phyloP scores from a whole-genome alignment of 768 basidiomycete species.

The Coprinopsis cinerea region DNA sequence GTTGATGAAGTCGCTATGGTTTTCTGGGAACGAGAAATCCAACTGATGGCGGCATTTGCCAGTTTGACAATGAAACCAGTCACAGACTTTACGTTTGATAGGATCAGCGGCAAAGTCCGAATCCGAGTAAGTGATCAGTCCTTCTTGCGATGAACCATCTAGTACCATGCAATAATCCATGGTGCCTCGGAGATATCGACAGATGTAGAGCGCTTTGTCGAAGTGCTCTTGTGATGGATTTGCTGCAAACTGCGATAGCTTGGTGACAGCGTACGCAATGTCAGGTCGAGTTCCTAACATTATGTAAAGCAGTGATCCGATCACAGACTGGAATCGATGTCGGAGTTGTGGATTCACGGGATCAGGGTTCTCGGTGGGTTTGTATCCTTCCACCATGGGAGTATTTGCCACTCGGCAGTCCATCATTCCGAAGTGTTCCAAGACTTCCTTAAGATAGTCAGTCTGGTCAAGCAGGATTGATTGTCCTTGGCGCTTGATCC shows the following conservation, averaged over 20 bases:
- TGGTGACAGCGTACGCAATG: slow-evolving; percentile 12
- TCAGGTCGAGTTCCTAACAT: slow-evolving; percentile 14
- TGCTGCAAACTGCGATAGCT: slow-evolving; percentile 10
- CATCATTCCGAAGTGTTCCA: neutral
- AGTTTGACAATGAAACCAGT: slow-evolving; percentile 1
- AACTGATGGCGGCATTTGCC: neutral
- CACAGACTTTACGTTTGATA: neutral
- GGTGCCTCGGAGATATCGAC: slow-evolving; percentile 5
- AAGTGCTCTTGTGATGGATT: slow-evolving; percentile 11
- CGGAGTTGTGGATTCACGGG: neutral
- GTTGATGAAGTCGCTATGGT: neutral
- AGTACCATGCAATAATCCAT: neutral
- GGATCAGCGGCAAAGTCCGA: slow-evolving; percentile 7
- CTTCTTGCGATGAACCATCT: slow-evolving; percentile 1
- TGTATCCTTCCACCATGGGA: slow-evolving; percentile 11
- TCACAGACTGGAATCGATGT: slow-evolving; percentile 6
- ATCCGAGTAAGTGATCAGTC: slow-evolving; percentile 7
- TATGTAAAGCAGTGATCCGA: slow-evolving; percentile 15
- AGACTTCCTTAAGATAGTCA: slow-evolving; percentile 9
- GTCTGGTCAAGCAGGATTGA: slow-evolving; percentile 15
- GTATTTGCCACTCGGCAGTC: neutral
- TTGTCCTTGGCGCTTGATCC: slow-evolving; percentile 1
- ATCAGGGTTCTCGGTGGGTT: neutral
- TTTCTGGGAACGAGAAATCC: neutral
- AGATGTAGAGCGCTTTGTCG: slow-evolving; percentile 1